Percentiles rank a stretch among this genome's conserved stretches.
phyloP scores from a whole-genome alignment of 805 yeast genomes.

The Teunomyces atbi region DNA sequence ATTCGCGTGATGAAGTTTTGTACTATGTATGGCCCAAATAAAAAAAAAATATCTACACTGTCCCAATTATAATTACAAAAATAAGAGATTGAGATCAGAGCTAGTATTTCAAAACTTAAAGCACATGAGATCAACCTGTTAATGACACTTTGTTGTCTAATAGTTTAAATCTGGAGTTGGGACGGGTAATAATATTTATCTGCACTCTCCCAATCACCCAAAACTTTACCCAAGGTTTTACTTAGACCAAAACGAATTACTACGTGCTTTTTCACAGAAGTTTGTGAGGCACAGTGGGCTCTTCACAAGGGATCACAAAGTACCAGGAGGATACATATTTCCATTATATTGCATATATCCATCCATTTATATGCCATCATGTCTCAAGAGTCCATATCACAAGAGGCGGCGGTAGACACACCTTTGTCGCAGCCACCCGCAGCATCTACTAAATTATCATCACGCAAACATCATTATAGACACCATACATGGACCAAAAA shows the following conservation, averaged over 20 bases:
- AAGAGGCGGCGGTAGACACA: neutral
- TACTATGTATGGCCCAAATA: too few species aligned
- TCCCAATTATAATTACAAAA: neutral
- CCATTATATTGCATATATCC: too few species aligned
- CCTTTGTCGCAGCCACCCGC: neutral
- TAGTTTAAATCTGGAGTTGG: neutral
- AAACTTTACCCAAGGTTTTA: neutral
- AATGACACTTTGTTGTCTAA: neutral
- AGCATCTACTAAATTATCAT: neutral
- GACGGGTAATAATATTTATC: neutral
- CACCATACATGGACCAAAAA: conserved; percentile 1
- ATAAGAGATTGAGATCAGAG: too few species aligned
- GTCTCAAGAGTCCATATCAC: neutral
- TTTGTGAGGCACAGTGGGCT: neutral
- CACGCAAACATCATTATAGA: neutral
- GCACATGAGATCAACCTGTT: too few species aligned
- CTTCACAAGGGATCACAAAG: neutral
- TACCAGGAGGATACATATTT: too few species aligned
- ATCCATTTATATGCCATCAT: neutral
- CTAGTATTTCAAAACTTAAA: too few species aligned
- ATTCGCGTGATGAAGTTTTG: neutral
- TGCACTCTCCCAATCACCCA: conserved; percentile 1
- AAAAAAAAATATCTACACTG: neutral
- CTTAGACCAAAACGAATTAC: neutral
- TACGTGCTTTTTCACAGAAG: neutral